phyloP scores from a whole-genome alignment of 1,284 basidiomycete genomes.

The Vanrija humicola region DNA sequence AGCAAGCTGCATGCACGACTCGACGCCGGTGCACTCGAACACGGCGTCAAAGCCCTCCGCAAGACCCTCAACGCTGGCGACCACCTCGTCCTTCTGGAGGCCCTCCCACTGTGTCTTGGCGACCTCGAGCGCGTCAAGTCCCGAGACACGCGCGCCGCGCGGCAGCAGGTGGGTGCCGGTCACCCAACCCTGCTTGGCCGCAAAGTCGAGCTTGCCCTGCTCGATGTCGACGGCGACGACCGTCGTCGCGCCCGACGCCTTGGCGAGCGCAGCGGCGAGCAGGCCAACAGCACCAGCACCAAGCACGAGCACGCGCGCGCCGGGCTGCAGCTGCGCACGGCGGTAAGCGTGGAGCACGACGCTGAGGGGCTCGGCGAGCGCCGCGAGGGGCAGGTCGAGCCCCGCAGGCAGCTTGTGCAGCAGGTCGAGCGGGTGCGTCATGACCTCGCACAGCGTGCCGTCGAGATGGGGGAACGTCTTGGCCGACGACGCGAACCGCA shows the following conservation, averaged over 20 bases:
- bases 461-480: conserved; percentile 91
- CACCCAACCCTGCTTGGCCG: conserved; percentile 68
- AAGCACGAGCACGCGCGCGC: conserved; percentile 75
- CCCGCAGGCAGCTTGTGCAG: conserved; percentile 81
- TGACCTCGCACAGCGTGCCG: conserved; percentile 78
- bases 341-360: conserved; percentile 80
- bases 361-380: conserved; percentile 85
- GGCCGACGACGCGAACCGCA: conserved; percentile 85
- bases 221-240: conserved; percentile 84
- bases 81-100: conserved; percentile 26
- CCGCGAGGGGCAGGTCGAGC: conserved; percentile 71
- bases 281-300: conserved; percentile 90
- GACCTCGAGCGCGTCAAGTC: conserved; percentile 63
- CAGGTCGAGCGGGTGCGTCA: conserved; percentile 82
- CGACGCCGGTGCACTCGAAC: conserved; percentile 88
- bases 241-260: conserved; percentile 64
- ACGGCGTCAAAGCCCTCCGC: conserved; percentile 83
- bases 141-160: conserved; percentile 47
- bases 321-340: conserved; percentile 60
- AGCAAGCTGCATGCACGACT: conserved; percentile 81
- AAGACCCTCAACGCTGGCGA: conserved; percentile 47
- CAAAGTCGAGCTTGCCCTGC: conserved; percentile 70
- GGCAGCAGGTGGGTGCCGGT: conserved; percentile 68
- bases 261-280: conserved; percentile 74
- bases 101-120: conserved; percentile 61